Percentiles rank a stretch among this genome's conserved stretches.
Conservation (phyloP, 2,329 filamentous ascomycete genomes). For the Colletotrichum sp. region DNA sequence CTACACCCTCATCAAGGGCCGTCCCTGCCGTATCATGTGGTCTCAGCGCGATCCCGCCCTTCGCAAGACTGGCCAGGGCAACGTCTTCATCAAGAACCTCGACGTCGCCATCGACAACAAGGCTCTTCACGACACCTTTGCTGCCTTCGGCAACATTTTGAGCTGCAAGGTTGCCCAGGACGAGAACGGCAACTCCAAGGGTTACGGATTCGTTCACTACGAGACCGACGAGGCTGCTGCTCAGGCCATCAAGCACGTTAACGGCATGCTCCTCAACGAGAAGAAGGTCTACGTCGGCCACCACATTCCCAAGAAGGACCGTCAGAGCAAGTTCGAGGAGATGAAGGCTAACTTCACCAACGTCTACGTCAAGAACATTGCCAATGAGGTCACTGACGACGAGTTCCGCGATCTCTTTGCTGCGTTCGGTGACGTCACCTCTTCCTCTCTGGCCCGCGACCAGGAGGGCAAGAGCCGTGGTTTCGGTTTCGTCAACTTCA, state of each 20-base stretch:
- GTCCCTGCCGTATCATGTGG: constrained; percentile 99
- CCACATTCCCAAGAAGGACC: constrained; percentile 99
- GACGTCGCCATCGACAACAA: constrained; percentile 99
- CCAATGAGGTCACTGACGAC: constrained; percentile 82
- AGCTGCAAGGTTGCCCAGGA: constrained; percentile 99
- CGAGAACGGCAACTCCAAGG: constrained; percentile 95
- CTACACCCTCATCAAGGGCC: constrained; percentile 99
- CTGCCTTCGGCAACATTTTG: constrained; percentile 98
- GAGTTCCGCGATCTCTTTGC: constrained; percentile 95
- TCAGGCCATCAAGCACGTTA: constrained; percentile 99
- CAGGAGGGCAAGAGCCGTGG: constrained; percentile 91
- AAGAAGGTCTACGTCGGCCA: constrained; percentile 99
- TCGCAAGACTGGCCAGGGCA: constrained; percentile 98
- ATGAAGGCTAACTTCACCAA: constrained; percentile 99
- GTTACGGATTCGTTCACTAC: constrained; percentile 99
- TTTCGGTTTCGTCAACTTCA: constrained; percentile 96
- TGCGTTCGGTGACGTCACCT: constrained; percentile 92
- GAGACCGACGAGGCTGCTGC: constrained; percentile 97
- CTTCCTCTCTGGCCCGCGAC: constrained; percentile 90
- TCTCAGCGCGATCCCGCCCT: constrained; percentile 98
- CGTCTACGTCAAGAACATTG: constrained; percentile 99
- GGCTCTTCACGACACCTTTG: constrained; percentile 98
- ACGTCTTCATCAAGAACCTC: constrained; percentile 99
- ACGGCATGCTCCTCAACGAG: constrained; percentile 99
- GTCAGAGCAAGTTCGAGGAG: constrained; percentile 99